These are phyloP conservation scores for Pseudopithomyces chartarum DNA, from an alignment of 2,329 filamentous ascomycete genomes.

Conservation along the genomic window DNA sequence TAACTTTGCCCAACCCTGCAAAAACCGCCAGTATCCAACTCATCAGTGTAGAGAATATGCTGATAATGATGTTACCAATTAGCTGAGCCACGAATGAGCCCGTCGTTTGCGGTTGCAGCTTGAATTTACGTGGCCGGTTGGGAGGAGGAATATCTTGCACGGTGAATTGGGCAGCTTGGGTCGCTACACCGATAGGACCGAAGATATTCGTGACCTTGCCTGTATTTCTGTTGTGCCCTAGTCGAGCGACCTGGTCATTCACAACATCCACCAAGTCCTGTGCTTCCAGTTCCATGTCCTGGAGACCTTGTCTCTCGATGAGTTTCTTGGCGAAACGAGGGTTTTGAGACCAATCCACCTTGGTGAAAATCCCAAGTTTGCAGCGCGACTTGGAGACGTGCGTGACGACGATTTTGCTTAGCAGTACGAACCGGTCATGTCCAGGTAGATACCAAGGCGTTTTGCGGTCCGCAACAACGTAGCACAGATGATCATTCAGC, in stretches of 20 bases:
- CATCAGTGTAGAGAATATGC: conserved; percentile 74
- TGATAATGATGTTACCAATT: conserved; percentile 73
- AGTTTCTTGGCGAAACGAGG: conserved; percentile 51
- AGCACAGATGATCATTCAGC: conserved; percentile 63
- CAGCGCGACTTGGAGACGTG: conserved; percentile 90
- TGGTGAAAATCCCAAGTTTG: conserved; percentile 85
- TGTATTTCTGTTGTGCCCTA: conserved; percentile 75
- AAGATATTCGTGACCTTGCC: conserved; percentile 81
- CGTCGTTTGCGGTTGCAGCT: conserved; percentile 60
- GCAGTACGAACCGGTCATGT: conserved; percentile 75
- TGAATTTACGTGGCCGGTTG: conserved; percentile 45
- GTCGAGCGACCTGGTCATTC: conserved; percentile 75
- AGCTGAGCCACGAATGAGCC: conserved; percentile 75
- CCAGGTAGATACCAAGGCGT: conserved; percentile 85
- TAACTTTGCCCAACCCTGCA: conserved; percentile 68
- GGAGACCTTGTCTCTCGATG: conserved; percentile 70
- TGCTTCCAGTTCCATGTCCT: conserved; percentile 74
- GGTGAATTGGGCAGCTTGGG: conserved; percentile 59
- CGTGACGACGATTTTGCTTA: conserved; percentile 92
- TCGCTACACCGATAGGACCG: conserved; percentile 73
- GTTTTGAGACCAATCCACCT: conserved; percentile 80
- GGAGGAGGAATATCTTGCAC: conserved; percentile 43
- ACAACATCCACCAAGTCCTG: conserved; percentile 76
- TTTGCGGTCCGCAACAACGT: conserved; percentile 68
- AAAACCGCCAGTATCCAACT: conserved; percentile 74